Conservation (phyloP, 2,329 filamentous ascomycete genomes). For the Pestalotiopsis sp. region DNA sequence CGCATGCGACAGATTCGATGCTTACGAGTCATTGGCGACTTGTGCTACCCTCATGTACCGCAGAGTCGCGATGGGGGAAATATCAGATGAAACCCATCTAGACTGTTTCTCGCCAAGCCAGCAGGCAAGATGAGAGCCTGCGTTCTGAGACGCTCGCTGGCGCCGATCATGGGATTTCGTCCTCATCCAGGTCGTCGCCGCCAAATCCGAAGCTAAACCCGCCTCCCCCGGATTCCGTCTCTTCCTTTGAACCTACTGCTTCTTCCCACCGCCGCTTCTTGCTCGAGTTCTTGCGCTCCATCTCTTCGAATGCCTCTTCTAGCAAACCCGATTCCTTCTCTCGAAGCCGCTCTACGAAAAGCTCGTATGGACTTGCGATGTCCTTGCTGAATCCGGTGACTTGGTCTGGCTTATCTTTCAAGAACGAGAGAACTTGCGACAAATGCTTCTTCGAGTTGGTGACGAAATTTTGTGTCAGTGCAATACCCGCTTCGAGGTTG, state of each 20-base stretch:
- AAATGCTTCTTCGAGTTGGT: slow-evolving; percentile 67
- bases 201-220: slow-evolving; percentile 61
- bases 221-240: slow-evolving; percentile 32
- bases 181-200: slow-evolving; percentile 46
- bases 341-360: slow-evolving; percentile 73
- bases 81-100: not conserved
- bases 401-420: slow-evolving; percentile 81
- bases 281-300: slow-evolving; percentile 63
- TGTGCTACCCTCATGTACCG: not conserved
- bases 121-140: not conserved
- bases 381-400: slow-evolving; percentile 82
- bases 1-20: not conserved
- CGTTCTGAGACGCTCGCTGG: not conserved
- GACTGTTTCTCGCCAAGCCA: not conserved
- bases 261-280: slow-evolving; percentile 89
- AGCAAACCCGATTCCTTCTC: slow-evolving; percentile 68
- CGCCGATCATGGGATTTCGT: slow-evolving; percentile 43
- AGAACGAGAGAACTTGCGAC: slow-evolving; percentile 74
- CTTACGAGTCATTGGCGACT: not conserved
- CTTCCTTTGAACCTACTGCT: slow-evolving; percentile 61
- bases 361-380: slow-evolving; percentile 70
- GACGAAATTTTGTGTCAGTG: slow-evolving; percentile 95
- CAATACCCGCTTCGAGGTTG: slow-evolving; percentile 82
- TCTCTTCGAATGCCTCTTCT: slow-evolving; percentile 63
- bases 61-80: not conserved